Evolutionary conservation across 805 yeast species (phyloP).

Genomic region (Tetrapisispora phaffii): DNA sequence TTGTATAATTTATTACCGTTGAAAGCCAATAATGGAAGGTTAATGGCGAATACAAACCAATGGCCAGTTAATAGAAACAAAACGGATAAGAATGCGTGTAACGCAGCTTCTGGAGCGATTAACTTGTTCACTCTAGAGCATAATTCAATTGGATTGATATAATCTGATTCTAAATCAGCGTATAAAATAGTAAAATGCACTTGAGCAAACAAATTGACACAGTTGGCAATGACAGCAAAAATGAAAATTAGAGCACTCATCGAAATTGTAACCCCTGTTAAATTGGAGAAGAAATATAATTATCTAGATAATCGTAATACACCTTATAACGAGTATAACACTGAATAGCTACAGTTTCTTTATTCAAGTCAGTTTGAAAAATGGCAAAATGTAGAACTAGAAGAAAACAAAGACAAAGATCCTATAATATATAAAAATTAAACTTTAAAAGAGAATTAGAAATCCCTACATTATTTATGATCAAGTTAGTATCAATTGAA

Average conservation of each 20-base stretch:
- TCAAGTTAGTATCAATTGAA: too few species aligned
- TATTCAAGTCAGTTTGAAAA: too few species aligned
- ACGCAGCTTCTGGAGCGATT: constrained; percentile 80
- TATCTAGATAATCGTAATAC: too few species aligned
- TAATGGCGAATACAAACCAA: constrained; percentile 81
- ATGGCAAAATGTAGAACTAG: too few species aligned
- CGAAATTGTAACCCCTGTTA: neutral
- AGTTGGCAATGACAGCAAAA: constrained; percentile 73
- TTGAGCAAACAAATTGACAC: constrained; percentile 79
- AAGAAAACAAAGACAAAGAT: too few species aligned
- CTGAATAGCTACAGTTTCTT: neutral
- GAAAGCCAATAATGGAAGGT: constrained; percentile 74
- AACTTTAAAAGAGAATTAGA: too few species aligned
- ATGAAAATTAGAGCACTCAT: constrained; percentile 37
- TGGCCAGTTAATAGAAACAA: constrained; percentile 78
- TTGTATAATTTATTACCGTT: constrained; percentile 70
- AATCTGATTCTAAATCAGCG: constrained; percentile 91
- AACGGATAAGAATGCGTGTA: constrained; percentile 62
- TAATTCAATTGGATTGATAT: constrained; percentile 92
- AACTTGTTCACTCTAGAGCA: constrained; percentile 87
- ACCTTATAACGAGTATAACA: neutral
- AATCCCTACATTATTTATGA: too few species aligned
- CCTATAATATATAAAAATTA: too few species aligned
- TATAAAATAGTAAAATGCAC: constrained; percentile 93
- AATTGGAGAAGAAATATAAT: neutral